These are phyloP conservation scores for Linum tenue DNA, from an alignment of 345 rosid species.

Conservation along the genomic window DNA sequence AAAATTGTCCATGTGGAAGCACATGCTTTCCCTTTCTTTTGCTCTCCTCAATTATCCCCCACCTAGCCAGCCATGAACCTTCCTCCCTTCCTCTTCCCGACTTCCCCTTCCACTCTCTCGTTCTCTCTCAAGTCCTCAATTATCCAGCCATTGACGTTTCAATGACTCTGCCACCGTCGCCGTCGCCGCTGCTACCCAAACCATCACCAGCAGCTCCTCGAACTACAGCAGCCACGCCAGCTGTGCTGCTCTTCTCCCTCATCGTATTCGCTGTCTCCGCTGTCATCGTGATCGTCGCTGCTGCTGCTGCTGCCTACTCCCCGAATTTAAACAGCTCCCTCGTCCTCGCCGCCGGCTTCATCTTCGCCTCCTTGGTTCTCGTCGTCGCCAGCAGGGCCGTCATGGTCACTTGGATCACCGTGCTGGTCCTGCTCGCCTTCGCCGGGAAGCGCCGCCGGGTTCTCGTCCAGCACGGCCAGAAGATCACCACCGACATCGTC, in stretches of 20 bases:
- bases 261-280: conserved; percentile 10
- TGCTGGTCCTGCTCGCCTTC: conserved; percentile 37
- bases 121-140: too few relatives aligned
- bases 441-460: conserved; percentile 38
- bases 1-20: too few relatives aligned
- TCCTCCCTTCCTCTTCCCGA: too few relatives aligned
- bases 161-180: neutral
- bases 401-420: conserved; percentile 43
- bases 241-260: conserved; percentile 9
- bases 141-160: neutral
- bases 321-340: conserved; percentile 8
- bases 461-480: conserved; percentile 35
- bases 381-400: conserved; percentile 43
- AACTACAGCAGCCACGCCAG: conserved; percentile 6
- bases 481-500: conserved; percentile 36
- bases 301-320: conserved; percentile 8
- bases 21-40: too few relatives aligned
- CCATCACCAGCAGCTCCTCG: neutral
- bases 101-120: too few relatives aligned
- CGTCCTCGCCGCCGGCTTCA: conserved; percentile 19
- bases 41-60: too few relatives aligned
- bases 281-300: conserved; percentile 9
- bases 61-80: too few relatives aligned
- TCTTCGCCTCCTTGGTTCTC: conserved; percentile 14
- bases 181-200: neutral